Percentiles rank a stretch among this genome's conserved stretches.
phyloP scores from a whole-genome alignment of 2,329 filamentous ascomycete species.

The Microdochium paspali region DNA sequence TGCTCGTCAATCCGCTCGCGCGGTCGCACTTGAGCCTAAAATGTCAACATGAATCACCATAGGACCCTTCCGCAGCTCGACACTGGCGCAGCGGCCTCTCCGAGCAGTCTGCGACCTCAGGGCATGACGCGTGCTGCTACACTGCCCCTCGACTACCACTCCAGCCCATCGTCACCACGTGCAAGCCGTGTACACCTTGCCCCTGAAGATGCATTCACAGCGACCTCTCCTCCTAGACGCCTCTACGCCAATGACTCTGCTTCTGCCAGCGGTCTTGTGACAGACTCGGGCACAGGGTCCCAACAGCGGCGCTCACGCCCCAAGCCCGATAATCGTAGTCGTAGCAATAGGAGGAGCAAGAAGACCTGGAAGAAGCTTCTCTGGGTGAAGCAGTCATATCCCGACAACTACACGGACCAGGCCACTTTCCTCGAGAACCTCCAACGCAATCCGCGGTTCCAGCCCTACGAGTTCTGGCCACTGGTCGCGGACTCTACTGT shows the following conservation, averaged over 20 bases:
- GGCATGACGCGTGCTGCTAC: constrained; percentile 29
- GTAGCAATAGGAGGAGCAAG: constrained; percentile 55
- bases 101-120: neutral
- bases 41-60: neutral
- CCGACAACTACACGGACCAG: constrained; percentile 98
- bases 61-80: neutral
- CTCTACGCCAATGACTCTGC: constrained; percentile 28
- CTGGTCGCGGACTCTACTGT: constrained; percentile 91
- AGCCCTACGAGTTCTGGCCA: constrained; percentile 97
- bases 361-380: constrained; percentile 89
- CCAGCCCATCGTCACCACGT: constrained; percentile 20
- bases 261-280: constrained; percentile 5
- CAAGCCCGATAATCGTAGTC: constrained; percentile 46
- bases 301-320: constrained; percentile 29
- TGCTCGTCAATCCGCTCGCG: neutral
- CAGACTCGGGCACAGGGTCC: constrained; percentile 22
- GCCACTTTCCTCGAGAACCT: constrained; percentile 94
- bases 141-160: constrained; percentile 20
- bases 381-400: constrained; percentile 96
- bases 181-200: constrained; percentile 61
- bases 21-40: neutral
- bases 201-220: constrained; percentile 74
- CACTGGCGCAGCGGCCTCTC: neutral
- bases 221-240: constrained; percentile 49
- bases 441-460: constrained; percentile 84